Conservation (phyloP, 148 eudicot genomes). For the Rhododendron simsii region DNA sequence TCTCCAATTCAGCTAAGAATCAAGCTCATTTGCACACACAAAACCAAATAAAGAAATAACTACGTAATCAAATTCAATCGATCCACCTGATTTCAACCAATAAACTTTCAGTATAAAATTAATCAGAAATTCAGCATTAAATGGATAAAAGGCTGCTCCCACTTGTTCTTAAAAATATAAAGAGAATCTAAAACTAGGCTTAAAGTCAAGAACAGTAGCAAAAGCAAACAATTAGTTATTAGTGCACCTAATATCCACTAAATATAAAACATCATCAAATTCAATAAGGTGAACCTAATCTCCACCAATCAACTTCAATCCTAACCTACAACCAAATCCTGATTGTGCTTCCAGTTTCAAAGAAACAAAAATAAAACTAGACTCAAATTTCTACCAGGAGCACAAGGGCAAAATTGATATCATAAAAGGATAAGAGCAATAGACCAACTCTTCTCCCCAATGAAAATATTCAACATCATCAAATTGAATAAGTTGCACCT, state of each 20-base stretch:
- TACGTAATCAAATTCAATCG: background rate
- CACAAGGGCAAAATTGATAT: background rate
- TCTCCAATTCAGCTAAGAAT: background rate
- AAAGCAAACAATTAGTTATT: background rate
- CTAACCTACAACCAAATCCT: background rate
- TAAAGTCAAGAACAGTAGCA: background rate
- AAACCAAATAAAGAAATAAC: background rate
- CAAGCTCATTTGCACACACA: background rate
- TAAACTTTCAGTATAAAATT: background rate
- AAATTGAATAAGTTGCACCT: background rate
- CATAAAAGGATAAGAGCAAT: background rate
- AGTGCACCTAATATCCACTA: background rate
- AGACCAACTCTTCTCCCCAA: background rate
- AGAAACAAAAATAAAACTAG: background rate
- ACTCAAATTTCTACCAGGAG: background rate
- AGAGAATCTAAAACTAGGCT: background rate
- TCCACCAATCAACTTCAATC: background rate
- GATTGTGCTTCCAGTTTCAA: background rate
- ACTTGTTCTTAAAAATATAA: background rate
- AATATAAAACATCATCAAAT: background rate
- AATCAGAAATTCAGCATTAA: background rate
- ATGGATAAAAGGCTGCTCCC: background rate
- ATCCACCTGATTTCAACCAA: background rate
- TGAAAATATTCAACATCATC: background rate
- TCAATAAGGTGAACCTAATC: background rate